phyloP scores from a whole-genome alignment of 75 land plant genomes.

The Pseudotsuga menziesii region DNA sequence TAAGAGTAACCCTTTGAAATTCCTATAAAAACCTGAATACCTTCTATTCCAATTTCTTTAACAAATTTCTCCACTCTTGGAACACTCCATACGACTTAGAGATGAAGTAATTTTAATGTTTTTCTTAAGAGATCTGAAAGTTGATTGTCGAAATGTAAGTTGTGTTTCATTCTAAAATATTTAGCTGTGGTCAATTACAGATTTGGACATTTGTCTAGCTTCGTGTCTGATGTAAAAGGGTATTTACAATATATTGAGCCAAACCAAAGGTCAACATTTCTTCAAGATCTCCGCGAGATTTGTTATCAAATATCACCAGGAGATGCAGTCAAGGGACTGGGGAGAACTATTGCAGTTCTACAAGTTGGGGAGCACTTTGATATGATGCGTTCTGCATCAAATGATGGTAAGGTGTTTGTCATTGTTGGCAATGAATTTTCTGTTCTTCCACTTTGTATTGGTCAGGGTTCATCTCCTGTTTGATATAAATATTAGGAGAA shows the following conservation, averaged over 20 bases:
- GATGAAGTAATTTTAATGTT: background rate
- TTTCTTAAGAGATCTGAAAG: background rate
- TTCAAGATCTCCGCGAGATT: constrained; percentile 18
- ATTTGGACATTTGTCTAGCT: constrained; percentile 86
- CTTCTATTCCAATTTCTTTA: too few species aligned
- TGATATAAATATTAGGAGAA: background rate
- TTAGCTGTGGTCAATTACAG: constrained; percentile 26
- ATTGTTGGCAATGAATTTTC: background rate
- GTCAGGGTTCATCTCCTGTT: background rate
- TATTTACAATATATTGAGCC: constrained; percentile 31
- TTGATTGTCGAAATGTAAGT: background rate
- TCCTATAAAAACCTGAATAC: too few species aligned
- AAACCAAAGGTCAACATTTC: constrained; percentile 24
- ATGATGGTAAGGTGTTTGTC: constrained; percentile 26
- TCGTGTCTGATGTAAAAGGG: constrained; percentile 66
- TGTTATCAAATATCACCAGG: constrained; percentile 18
- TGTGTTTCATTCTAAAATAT: background rate
- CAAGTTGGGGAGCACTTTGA: constrained; percentile 62
- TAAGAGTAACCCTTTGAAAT: too few species aligned
- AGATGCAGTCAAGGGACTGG: constrained; percentile 35
- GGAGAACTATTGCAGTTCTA: constrained; percentile 50
- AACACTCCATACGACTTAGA: background rate
- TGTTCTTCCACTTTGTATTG: background rate
- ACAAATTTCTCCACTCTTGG: too few species aligned
- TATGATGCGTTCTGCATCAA: constrained; percentile 18